Evolutionary conservation across 2,329 filamentous ascomycete genomes (phyloP).

Genomic region (Aureobasidium zeae): DNA sequence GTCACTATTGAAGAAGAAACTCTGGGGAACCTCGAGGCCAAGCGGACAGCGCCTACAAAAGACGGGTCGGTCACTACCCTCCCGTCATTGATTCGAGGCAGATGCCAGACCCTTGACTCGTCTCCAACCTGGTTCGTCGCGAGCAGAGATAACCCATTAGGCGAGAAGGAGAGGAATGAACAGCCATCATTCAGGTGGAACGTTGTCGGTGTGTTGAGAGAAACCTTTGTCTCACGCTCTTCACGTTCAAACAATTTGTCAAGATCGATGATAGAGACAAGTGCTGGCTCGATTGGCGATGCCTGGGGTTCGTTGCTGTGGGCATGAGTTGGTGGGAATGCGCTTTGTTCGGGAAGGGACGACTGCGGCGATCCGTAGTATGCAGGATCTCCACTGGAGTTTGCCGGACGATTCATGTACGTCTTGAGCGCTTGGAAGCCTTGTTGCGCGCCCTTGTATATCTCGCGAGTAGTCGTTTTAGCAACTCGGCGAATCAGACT

Average conservation of each 20-base stretch:
- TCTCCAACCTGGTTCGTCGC: slow-evolving; percentile 79
- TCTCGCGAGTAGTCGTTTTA: slow-evolving; percentile 66
- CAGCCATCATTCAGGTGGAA: slow-evolving; percentile 66
- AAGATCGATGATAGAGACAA: slow-evolving; percentile 67
- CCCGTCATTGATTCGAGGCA: slow-evolving; percentile 50
- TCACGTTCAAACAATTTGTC: slow-evolving; percentile 45
- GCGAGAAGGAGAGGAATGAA: slow-evolving; percentile 71
- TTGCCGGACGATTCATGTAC: slow-evolving; percentile 54
- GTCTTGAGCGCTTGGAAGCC: slow-evolving; percentile 68
- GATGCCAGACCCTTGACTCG: slow-evolving; percentile 71
- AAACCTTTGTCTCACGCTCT: slow-evolving; percentile 41
- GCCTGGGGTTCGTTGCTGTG: slow-evolving; percentile 45
- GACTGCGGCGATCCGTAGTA: slow-evolving; percentile 28
- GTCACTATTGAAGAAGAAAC: slow-evolving; percentile 88
- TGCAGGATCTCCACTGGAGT: slow-evolving; percentile 6
- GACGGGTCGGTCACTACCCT: slow-evolving; percentile 19
- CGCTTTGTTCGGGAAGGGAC: background rate
- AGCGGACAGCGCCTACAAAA: slow-evolving; percentile 32
- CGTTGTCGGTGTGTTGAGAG: slow-evolving; percentile 55
- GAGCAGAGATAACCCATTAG: slow-evolving; percentile 62
- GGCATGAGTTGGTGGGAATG: slow-evolving; percentile 68
- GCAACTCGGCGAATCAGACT: slow-evolving; percentile 66
- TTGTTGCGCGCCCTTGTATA: slow-evolving; percentile 65
- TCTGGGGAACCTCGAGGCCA: slow-evolving; percentile 75
- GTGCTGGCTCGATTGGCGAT: slow-evolving; percentile 54